Conservation (phyloP, 1,139 yeast genomes). For the Kodamaea plutei region DNA sequence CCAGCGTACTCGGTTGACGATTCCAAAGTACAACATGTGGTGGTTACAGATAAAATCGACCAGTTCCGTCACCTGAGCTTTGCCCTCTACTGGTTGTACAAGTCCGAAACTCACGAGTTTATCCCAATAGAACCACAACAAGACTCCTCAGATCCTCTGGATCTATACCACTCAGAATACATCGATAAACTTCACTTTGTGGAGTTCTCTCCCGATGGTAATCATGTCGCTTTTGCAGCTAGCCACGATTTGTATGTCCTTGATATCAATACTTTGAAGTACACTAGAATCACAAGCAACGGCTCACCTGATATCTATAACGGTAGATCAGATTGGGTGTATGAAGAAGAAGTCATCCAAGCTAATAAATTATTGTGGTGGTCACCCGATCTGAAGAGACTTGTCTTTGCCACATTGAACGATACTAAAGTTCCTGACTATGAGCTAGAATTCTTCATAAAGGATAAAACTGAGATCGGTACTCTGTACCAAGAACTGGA, state of each 20-base stretch:
- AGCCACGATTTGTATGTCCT: constrained; percentile 60
- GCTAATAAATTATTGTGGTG: constrained; percentile 78
- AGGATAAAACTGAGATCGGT: constrained; percentile 30
- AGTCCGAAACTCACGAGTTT: constrained; percentile 22
- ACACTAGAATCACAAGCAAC: constrained; percentile 54
- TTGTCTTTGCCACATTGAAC: constrained; percentile 65
- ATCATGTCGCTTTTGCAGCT: constrained; percentile 60
- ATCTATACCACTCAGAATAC: constrained; percentile 3
- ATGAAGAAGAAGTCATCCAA: constrained; percentile 84
- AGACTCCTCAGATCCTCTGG: constrained; percentile 3
- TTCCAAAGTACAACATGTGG: constrained; percentile 27
- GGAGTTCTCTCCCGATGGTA: constrained; percentile 72
- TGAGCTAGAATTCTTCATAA: constrained; percentile 60
- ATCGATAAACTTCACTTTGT: constrained; percentile 48
- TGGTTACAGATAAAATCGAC: constrained; percentile 25
- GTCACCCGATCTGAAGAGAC: constrained; percentile 65
- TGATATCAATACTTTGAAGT: constrained; percentile 21
- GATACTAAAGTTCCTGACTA: constrained; percentile 68
- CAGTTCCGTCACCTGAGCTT: constrained; percentile 75
- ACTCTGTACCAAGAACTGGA: constrained; percentile 20
- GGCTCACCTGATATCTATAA: constrained; percentile 69
- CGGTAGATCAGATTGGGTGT: constrained; percentile 95
- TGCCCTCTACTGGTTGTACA: constrained; percentile 59
- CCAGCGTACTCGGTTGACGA: constrained; percentile 31
- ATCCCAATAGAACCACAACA: constrained; percentile 33